phyloP scores from a whole-genome alignment of 2,329 filamentous ascomycete species.

The Talaromyces pinophilus region DNA sequence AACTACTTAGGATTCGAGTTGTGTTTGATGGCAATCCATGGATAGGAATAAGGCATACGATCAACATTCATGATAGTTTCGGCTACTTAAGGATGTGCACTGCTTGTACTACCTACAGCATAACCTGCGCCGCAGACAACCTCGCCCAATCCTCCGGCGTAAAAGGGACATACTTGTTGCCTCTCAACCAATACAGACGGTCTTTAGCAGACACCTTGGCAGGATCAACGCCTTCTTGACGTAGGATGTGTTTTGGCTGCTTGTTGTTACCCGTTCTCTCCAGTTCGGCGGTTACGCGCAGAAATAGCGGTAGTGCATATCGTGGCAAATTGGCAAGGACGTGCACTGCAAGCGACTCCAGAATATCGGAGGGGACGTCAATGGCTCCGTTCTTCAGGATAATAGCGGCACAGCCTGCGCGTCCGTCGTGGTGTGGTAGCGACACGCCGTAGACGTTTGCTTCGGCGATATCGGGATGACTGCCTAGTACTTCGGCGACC shows the following conservation, averaged over 20 bases:
- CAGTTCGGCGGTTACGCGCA: conserved; percentile 65
- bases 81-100: not conserved
- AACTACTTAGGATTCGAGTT: no score
- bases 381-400: conserved; percentile 52
- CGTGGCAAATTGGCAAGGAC: conserved; percentile 62
- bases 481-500: conserved; percentile 72
- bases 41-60: not conserved
- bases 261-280: conserved; percentile 83
- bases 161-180: conserved; percentile 69
- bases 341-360: conserved; percentile 65
- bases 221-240: conserved; percentile 74
- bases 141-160: conserved; percentile 66
- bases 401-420: conserved; percentile 78
- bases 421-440: conserved; percentile 77
- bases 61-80: not conserved
- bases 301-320: conserved; percentile 76
- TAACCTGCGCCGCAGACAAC: conserved; percentile 68
- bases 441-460: conserved; percentile 84
- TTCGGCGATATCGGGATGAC: conserved; percentile 67
- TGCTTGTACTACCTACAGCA: conserved; percentile 54
- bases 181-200: conserved; percentile 66
- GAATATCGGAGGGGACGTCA: conserved; percentile 42
- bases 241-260: conserved; percentile 75
- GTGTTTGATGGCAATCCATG: not conserved
- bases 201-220: conserved; percentile 42